Percentiles rank a stretch among this genome's conserved stretches.
Evolutionary conservation across 345 rosid species (phyloP).

Genomic region (Salix koriyanagi): DNA sequence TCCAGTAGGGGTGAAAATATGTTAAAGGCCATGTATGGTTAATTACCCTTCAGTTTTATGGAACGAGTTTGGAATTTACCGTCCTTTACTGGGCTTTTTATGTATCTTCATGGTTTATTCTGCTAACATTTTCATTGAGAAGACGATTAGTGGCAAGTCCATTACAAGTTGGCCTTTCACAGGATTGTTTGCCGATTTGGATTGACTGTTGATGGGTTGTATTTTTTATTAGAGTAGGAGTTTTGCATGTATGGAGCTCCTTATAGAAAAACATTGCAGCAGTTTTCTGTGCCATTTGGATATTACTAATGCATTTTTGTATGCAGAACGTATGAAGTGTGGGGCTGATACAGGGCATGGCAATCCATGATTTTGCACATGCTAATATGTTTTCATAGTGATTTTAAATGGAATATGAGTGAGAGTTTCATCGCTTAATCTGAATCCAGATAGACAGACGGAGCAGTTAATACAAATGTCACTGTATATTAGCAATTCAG

Average conservation of each 20-base stretch:
- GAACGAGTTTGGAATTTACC: slow-evolving; percentile 1
- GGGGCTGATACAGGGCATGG: neutral
- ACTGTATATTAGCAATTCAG: neutral
- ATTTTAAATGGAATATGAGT: neutral
- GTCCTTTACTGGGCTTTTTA: neutral
- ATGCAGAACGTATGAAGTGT: neutral
- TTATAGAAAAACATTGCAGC: neutral
- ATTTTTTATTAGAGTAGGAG: neutral
- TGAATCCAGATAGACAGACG: neutral
- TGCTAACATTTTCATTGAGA: neutral
- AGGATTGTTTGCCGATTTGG: neutral
- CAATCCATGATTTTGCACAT: neutral
- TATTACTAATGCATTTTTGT: neutral
- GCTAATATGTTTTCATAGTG: neutral
- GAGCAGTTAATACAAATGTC: neutral
- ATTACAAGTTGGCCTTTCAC: neutral
- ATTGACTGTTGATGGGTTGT: neutral
- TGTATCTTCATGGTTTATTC: neutral
- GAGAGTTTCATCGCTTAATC: neutral
- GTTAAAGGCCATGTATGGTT: neutral
- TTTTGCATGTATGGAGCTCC: neutral
- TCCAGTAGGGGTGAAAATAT: neutral
- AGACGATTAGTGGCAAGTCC: neutral
- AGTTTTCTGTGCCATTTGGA: neutral
- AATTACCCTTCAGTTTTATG: neutral